Conservation (phyloP, 2,329 filamentous ascomycete genomes). For the Colletotrichum graminicola region DNA sequence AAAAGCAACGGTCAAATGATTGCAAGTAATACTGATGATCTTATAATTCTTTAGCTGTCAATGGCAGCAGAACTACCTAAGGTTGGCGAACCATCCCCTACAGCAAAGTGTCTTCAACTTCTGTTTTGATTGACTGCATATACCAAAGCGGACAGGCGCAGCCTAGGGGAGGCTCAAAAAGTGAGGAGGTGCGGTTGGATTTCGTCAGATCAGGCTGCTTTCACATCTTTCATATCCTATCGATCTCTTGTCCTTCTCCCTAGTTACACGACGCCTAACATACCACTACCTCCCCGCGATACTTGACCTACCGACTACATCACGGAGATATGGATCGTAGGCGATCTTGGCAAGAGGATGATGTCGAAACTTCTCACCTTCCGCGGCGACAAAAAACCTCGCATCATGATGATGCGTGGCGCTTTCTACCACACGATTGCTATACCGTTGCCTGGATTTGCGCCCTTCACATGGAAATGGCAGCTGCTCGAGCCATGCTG, state of each 20-base stretch:
- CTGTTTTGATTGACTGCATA: not conserved
- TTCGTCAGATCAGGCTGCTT: not conserved
- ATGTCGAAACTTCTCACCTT: not conserved
- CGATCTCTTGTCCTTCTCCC: not conserved
- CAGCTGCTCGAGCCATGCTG: slow-evolving; percentile 42
- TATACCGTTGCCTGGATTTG: slow-evolving; percentile 45
- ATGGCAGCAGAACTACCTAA: not conserved
- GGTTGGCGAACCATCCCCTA: not conserved
- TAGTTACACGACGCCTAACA: not conserved
- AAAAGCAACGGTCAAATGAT: not conserved
- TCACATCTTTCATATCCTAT: not conserved
- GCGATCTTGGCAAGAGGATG: not conserved
- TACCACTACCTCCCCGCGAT: not conserved
- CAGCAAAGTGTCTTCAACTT: not conserved
- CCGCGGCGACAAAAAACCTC: not conserved
- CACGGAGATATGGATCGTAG: not conserved
- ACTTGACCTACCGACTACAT: not conserved
- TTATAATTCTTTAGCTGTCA: not conserved
- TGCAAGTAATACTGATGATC: not conserved
- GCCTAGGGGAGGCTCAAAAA: not conserved
- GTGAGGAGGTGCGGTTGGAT: not conserved
- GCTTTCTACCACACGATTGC: not conserved
- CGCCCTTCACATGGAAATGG: slow-evolving; percentile 41
- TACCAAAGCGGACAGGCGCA: not conserved
- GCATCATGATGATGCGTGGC: not conserved